Base-by-base conservation (phyloP, 371 early-diverging fungal species). In the Mortierella polycephala region DNA sequence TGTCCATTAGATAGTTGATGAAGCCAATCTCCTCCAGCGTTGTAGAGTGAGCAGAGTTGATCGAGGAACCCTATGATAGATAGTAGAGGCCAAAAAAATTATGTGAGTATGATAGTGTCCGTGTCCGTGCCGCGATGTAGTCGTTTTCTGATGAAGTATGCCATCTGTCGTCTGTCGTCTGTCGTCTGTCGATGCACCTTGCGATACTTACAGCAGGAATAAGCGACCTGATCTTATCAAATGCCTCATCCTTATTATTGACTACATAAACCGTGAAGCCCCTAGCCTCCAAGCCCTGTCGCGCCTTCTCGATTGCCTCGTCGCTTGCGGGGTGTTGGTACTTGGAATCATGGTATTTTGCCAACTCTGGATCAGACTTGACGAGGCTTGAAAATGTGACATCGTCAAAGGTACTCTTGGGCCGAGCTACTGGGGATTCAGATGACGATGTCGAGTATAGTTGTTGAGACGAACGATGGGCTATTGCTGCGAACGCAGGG, bases 11-110 rank as follows among this genome's bases (percentile, higher is more conserved):
- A 42, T 74, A 75, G 49, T 82, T 75, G 56, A 83, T 66, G 37
- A 82, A 65, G 16, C 83, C 83, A 39, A 76, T 70, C 50, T 69
- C 81, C 44, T 81, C 82, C 56, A 81, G 65, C 8, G 82, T 81
- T 0, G 82, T 81, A 4, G 79, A 77, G 75, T 81, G 81, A 16
- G 55, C 70, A 11, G 58, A 72, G 56, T 57, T 61, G 44, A 81
- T 21, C 9, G 81, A 58, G 14, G 54, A 62, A 40, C 82, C 82
- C 52, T 61, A 40, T 46, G 47, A 13, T 37, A 20, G 11, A 47
- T 20, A 20, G 18, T 5, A 51, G 21, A 13, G 52, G 41, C 14
- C 10, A 41, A 56, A 45, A 16, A 21, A 18, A 20, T 37, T 2
- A 23, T 11, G 18, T 23, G 12, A 37, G 9, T n/a, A 21, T 30